Conservation (phyloP, 768 basidiomycete species). For the Lepiota venenata region DNA sequence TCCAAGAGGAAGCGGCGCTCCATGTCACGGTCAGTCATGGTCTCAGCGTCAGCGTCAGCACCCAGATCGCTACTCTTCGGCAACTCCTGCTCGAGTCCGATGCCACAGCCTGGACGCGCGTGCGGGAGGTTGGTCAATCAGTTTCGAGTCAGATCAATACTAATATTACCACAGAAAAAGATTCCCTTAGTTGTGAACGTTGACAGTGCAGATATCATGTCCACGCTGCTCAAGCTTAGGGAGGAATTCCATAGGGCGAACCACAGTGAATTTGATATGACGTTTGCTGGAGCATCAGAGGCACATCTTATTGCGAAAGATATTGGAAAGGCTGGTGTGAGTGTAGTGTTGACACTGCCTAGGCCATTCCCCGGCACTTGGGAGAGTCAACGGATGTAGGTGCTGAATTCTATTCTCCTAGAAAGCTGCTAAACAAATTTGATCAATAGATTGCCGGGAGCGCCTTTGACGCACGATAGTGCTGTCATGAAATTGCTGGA, state of each 20-base stretch:
- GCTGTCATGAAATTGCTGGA: constrained; percentile 50
- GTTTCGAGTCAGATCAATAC: not conserved
- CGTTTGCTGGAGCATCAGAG: constrained; percentile 60
- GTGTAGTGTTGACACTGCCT: constrained; percentile 65
- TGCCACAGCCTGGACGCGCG: constrained; percentile 30
- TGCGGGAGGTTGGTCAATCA: constrained; percentile 29
- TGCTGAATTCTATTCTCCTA: not conserved
- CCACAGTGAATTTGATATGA: constrained; percentile 33
- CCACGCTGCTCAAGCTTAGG: constrained; percentile 62
- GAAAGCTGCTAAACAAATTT: not conserved
- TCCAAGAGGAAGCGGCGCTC: constrained; percentile 61
- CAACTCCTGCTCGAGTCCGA: constrained; percentile 34
- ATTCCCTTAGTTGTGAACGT: constrained; percentile 65
- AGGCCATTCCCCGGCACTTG: constrained; percentile 64
- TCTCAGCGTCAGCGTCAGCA: constrained; percentile 50
- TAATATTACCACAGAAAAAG: constrained; percentile 39
- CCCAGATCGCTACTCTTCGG: constrained; percentile 57
- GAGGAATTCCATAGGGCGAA: constrained; percentile 40
- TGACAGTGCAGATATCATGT: constrained; percentile 74
- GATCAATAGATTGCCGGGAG: constrained; percentile 54
- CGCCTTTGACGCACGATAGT: constrained; percentile 58
- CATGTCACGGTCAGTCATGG: constrained; percentile 47
- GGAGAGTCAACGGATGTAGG: constrained; percentile 64
- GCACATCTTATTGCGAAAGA: constrained; percentile 61
- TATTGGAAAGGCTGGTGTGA: constrained; percentile 57